Percentiles rank a stretch among this genome's conserved stretches.
phyloP scores from a whole-genome alignment of 1,284 basidiomycete genomes.

The Vanrija humicola region DNA sequence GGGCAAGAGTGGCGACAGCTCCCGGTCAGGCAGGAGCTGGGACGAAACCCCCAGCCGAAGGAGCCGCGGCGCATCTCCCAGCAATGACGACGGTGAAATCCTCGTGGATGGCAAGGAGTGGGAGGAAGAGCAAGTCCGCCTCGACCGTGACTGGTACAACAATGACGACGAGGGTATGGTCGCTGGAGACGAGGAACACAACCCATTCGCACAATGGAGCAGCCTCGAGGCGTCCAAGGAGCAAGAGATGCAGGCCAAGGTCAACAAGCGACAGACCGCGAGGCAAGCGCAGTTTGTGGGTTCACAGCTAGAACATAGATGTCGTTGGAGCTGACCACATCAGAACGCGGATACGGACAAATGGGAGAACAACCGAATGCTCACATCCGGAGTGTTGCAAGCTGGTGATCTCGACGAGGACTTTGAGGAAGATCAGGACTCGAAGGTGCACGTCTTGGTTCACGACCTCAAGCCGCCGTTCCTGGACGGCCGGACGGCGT shows the following conservation, averaged over 20 bases:
- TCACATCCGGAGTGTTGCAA: constrained; percentile 88
- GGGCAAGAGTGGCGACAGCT: constrained; percentile 20
- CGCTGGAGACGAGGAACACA: constrained; percentile 80
- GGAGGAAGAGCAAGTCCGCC: constrained; percentile 85
- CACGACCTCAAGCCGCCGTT: constrained; percentile 98
- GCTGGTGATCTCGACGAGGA: constrained; percentile 75
- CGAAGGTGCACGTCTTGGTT: constrained; percentile 92
- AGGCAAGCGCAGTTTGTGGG: constrained; percentile 88
- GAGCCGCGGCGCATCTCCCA: constrained; percentile 54
- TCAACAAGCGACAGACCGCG: constrained; percentile 81
- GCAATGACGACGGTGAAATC: constrained; percentile 14
- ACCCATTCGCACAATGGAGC: constrained; percentile 88
- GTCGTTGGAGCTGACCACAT: constrained; percentile 1
- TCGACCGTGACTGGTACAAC: constrained; percentile 93
- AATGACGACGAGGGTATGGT: constrained; percentile 80
- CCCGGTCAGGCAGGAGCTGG: constrained; percentile 54
- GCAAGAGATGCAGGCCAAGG: constrained; percentile 72
- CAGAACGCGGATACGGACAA: constrained; percentile 95
- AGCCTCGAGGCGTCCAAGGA: constrained; percentile 69
- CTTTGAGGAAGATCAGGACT: constrained; percentile 92
- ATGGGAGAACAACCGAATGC: constrained; percentile 97
- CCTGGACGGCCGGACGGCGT: constrained; percentile 91
- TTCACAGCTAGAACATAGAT: constrained; percentile 9
- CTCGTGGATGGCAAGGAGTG: constrained; percentile 65
- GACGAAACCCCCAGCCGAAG: constrained; percentile 75